A percentile compares a stretch with the other conserved stretches of the same genome.
Conservation (phyloP, 345 rosid species). For the Jatropha curcas region DNA sequence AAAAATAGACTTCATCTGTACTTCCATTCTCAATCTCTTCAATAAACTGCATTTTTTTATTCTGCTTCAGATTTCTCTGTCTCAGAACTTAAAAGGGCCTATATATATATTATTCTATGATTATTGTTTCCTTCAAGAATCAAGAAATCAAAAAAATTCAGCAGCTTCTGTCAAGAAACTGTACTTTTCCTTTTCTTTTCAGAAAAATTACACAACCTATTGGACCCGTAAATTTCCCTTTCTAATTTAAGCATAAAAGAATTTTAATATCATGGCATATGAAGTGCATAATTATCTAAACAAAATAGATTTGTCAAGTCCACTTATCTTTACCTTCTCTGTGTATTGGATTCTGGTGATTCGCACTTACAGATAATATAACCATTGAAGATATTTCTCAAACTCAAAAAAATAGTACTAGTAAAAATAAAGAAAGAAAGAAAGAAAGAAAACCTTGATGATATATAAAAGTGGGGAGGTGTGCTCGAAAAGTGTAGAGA, state of each 20-base stretch:
- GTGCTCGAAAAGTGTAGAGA: neutral
- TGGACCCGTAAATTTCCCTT: no score
- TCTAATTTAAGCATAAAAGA: neutral
- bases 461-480: neutral
- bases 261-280: no score
- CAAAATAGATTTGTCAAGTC: no score
- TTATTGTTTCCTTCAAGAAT: neutral
- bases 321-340: no score
- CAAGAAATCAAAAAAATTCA: neutral
- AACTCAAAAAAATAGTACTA: no score
- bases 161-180: neutral
- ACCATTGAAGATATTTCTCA: no score
- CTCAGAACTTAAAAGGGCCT: neutral
- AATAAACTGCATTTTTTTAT: conserved; percentile 3
- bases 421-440: neutral
- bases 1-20: conserved; percentile 31
- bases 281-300: no score
- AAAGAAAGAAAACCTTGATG: neutral
- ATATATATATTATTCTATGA: no score
- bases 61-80: neutral
- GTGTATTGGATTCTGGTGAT: no score
- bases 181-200: neutral
- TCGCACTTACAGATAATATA: no score
- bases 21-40: conserved; percentile 17
- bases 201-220: no score